Base-by-base conservation (phyloP, 1,284 basidiomycete species). In the Prillingera fragicola region DNA sequence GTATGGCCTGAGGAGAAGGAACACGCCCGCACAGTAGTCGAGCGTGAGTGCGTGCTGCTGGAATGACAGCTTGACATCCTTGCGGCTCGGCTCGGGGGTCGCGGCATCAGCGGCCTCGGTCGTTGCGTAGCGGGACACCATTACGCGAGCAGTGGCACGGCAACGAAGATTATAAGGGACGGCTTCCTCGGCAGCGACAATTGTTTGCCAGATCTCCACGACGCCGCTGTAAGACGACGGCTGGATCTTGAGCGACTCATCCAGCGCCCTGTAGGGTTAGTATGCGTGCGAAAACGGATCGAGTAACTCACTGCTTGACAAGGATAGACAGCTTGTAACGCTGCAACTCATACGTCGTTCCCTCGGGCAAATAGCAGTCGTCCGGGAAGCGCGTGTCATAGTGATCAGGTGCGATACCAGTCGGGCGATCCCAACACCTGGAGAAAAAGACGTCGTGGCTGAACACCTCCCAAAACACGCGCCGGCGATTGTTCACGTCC, bases 1-100 rank as follows among this genome's bases (percentile, higher is more conserved):
- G 43, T 60, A 64, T 2, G 59, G 60, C 38, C 62, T 27, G 10
- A 57, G 54, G n/a, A 64, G 46, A 36, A 56, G 57, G 18, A 64
- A 35, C 27, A 62, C 47, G 24, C 47, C 50, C 32, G 59, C 59
- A 9, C 54, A 48, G 17, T 56, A 46, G 42, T 59, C 59, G 12
- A 62, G 48, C 17, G 56, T 53, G 18, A 61, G 47, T 0, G 57
- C 56, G 39, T 56, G 58, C 41, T 60, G 60, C 46, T 62, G 56
- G 23, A 59, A 52, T 3, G 60, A 54, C 13, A 55, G 41, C 8
- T 48, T 44, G 18, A 60, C 32, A 27, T 59, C 53, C 13, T 50
- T 41, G 19, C 50, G 24, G 17, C 41, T 48, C 4, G 53, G 29
- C 31, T 53, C 54, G 3, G 60, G 60, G 6, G 47, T 54, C 5